Conservation (phyloP, 371 early-diverging fungal genomes). For the Sporodiniella umbellata region DNA sequence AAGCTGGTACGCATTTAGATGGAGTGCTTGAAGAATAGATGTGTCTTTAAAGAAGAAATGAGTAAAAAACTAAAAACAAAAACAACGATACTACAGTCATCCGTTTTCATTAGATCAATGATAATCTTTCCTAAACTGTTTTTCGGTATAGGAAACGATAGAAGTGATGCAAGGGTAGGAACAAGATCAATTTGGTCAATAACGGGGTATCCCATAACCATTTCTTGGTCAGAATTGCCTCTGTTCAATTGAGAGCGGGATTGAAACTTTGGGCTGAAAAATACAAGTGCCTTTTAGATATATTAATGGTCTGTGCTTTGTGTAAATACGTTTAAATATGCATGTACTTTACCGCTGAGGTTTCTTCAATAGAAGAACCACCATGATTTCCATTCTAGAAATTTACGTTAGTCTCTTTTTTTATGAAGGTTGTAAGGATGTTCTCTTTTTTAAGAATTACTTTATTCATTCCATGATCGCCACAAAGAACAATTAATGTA, state of each 20-base stretch:
- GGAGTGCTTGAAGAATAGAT: constrained; percentile 49
- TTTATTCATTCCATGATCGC: constrained; percentile 99
- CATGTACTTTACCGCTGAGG: constrained; percentile 56
- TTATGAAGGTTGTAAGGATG: no score
- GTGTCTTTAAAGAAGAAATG: constrained; percentile 10
- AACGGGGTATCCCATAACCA: constrained; percentile 21
- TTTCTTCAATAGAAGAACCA: constrained; percentile 62
- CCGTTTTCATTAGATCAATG: constrained; percentile 53
- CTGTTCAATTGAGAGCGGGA: constrained; percentile 25
- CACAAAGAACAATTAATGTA: constrained; percentile 90
- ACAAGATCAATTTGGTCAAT: constrained; percentile 88
- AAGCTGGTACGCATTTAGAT: constrained; percentile 63
- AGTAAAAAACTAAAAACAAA: neutral
- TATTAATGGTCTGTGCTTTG: neutral
- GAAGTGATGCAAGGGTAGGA: constrained; percentile 78
- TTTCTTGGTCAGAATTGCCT: neutral
- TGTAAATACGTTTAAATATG: no score
- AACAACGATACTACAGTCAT: constrained; percentile 16
- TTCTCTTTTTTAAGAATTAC: constrained; percentile 28
- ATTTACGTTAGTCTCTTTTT: neutral
- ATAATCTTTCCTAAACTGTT: constrained; percentile 86
- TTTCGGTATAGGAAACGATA: constrained; percentile 88
- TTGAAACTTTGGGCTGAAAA: constrained; percentile 45
- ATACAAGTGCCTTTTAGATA: constrained; percentile 39
- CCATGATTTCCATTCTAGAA: constrained; percentile 62